These are phyloP conservation scores for Colletotrichum coccodes DNA, from an alignment of 2,329 filamentous ascomycete species.

Conservation along the genomic window DNA sequence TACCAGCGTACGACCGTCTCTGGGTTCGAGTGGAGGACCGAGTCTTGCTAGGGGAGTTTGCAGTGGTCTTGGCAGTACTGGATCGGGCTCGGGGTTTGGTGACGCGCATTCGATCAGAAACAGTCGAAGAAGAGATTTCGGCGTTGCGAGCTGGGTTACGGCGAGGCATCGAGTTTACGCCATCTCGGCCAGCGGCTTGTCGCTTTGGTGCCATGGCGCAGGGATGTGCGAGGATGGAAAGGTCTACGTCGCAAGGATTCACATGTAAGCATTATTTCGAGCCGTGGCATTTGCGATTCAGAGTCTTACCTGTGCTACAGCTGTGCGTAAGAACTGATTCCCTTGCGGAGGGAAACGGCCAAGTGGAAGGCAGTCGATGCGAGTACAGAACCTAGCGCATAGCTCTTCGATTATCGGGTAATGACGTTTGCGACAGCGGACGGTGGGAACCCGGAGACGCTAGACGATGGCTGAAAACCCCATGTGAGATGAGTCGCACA, in stretches of 20 bases:
- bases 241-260: slow-evolving; percentile 1
- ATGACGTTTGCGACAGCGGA: slow-evolving; percentile 29
- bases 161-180: not conserved
- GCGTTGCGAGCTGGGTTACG: slow-evolving; percentile 12
- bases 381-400: slow-evolving; percentile 9
- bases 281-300: not conserved
- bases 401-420: not conserved
- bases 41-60: not conserved
- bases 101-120: not conserved
- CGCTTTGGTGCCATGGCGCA: slow-evolving; percentile 19
- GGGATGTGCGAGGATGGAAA: slow-evolving; percentile 8
- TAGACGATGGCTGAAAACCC: not conserved
- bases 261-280: not conserved
- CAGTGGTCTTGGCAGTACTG: not conserved
- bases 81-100: slow-evolving; percentile 4
- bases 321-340: not conserved
- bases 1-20: not conserved
- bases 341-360: not conserved
- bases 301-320: not conserved
- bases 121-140: not conserved
- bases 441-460: not conserved
- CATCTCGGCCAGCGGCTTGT: not conserved
- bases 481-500: not conserved
- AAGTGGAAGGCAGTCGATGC: not conserved
- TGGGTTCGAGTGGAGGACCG: slow-evolving; percentile 9